phyloP scores from a whole-genome alignment of 306 rosid genomes.

The Quercus ilex region DNA sequence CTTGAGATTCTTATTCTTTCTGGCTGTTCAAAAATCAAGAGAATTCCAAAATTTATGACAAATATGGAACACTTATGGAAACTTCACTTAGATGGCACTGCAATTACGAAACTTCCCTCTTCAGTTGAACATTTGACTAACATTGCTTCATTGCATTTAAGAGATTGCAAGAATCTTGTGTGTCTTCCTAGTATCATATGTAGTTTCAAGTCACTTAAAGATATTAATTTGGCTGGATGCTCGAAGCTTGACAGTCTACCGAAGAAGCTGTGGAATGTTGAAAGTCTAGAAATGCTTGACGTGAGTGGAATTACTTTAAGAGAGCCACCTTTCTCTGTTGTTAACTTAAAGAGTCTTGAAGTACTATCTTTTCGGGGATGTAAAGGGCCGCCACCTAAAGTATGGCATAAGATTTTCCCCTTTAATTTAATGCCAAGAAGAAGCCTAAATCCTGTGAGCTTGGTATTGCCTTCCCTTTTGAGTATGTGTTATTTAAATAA shows the following conservation, averaged over 20 bases:
- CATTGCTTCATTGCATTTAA: too few relatives aligned
- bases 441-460: neutral
- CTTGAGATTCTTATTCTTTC: constrained; percentile 16
- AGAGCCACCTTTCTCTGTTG: too few relatives aligned
- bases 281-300: fast-evolving
- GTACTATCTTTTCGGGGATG: too few relatives aligned
- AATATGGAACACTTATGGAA: neutral
- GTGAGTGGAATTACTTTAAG: fast-evolving
- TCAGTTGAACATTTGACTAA: too few relatives aligned
- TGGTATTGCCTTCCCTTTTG: constrained; percentile 6
- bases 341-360: too few relatives aligned
- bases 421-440: neutral
- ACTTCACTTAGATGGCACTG: neutral
- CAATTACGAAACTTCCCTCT: too few relatives aligned
- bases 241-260: too few relatives aligned
- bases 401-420: neutral
- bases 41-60: constrained; percentile 24
- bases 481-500: neutral
- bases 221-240: too few relatives aligned
- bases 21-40: constrained; percentile 22
- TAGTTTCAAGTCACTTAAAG: too few relatives aligned
- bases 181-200: too few relatives aligned
- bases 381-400: neutral
- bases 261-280: fast-evolving
- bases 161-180: too few relatives aligned